phyloP scores from a whole-genome alignment of 2,329 filamentous ascomycete species.

The Corinectria fuckeliana region DNA sequence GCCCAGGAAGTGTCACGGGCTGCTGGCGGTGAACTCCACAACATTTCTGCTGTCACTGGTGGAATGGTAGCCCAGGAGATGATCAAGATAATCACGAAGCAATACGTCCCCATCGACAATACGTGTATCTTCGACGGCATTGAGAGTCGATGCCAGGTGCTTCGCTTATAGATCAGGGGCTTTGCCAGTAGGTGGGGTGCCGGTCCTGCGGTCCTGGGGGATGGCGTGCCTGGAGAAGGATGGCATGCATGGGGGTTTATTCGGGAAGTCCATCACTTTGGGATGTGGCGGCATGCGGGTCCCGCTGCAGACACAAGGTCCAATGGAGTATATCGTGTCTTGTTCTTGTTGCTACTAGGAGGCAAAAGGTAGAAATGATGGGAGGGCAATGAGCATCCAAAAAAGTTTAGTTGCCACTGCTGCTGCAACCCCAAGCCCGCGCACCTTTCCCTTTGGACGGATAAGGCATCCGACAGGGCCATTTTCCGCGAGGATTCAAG shows the following conservation, averaged over 20 bases:
- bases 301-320: neutral
- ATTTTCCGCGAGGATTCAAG: neutral
- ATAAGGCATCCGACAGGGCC: neutral
- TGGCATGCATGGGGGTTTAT: neutral
- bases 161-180: constrained; percentile 52
- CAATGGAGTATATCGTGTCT: neutral
- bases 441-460: neutral
- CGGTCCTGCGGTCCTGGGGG: neutral
- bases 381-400: neutral
- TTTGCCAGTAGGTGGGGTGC: neutral
- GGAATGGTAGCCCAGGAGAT: constrained; percentile 97
- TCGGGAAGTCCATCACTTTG: neutral
- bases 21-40: constrained; percentile 87
- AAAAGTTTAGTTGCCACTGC: neutral
- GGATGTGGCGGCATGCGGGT: neutral
- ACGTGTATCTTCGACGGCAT: constrained; percentile 76
- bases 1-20: constrained; percentile 76
- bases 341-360: neutral
- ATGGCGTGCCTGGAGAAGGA: neutral
- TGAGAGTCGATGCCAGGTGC: constrained; percentile 64
- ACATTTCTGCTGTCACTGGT: constrained; percentile 84
- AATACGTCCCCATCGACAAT: constrained; percentile 75
- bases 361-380: neutral
- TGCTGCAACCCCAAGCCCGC: neutral
- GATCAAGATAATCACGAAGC: constrained; percentile 84